Percentiles rank a stretch among this genome's conserved stretches.
Evolutionary conservation across 208 protist species (phyloP).

Genomic region (Acanthamoeba royreba): DNA sequence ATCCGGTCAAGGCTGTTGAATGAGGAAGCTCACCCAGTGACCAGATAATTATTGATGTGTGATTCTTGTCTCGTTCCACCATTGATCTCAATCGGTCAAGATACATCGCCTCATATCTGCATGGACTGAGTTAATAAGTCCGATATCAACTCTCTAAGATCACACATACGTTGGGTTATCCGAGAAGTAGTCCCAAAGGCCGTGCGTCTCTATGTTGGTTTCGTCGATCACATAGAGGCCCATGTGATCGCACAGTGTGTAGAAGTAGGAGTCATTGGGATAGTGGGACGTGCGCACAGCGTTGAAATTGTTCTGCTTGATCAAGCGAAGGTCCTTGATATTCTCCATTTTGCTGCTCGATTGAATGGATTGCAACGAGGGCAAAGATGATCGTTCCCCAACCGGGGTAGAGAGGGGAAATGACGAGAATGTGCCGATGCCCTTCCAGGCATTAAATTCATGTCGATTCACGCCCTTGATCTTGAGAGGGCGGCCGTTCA

Average conservation of each 20-base stretch:
- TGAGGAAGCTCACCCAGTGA: slow-evolving; percentile 65
- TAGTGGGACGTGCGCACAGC: slow-evolving; percentile 71
- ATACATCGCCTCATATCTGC: slow-evolving; percentile 13
- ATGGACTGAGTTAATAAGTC: too few species aligned
- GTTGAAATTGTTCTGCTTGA: slow-evolving; percentile 72
- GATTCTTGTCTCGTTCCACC: slow-evolving; percentile 50
- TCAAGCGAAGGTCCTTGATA: slow-evolving; percentile 54
- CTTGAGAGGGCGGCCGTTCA: slow-evolving; percentile 17
- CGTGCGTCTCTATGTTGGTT: slow-evolving; percentile 75
- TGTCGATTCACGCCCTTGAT: slow-evolving; percentile 26
- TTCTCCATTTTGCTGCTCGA: not conserved
- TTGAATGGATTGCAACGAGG: not conserved
- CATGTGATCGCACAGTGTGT: slow-evolving; percentile 59
- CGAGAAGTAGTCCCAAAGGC: slow-evolving; percentile 13
- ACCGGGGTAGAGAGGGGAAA: not conserved
- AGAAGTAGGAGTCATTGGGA: slow-evolving; percentile 56
- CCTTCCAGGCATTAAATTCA: slow-evolving; percentile 4
- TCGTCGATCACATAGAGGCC: slow-evolving; percentile 72
- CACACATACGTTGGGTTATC: not conserved
- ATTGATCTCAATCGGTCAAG: not conserved
- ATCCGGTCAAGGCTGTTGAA: too few species aligned
- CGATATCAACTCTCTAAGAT: too few species aligned
- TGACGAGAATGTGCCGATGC: not conserved
- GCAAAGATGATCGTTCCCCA: not conserved
- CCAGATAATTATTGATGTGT: slow-evolving; percentile 67